A percentile compares a stretch with the other conserved stretches of the same genome.
phyloP scores from a whole-genome alignment of 768 basidiomycete species.

The Phylloporus sp. region DNA sequence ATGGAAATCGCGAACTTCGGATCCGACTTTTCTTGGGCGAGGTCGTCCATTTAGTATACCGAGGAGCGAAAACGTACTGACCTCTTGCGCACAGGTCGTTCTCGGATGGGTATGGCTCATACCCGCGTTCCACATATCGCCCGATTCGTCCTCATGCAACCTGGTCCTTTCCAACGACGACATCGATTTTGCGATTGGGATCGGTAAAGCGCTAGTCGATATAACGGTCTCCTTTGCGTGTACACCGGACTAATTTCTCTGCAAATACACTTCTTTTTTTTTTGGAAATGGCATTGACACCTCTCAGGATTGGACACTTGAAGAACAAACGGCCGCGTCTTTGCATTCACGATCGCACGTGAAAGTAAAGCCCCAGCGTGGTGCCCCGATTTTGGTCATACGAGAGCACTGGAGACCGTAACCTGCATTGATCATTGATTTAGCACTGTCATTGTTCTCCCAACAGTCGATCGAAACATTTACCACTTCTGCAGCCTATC shows the following conservation, averaged over 20 bases:
- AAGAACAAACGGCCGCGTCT: too few species aligned
- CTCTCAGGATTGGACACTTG: too few species aligned
- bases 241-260: not conserved
- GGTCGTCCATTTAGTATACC: slow-evolving; percentile 33
- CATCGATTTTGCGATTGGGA: slow-evolving; percentile 72
- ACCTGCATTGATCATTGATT: too few species aligned
- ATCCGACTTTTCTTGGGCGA: slow-evolving; percentile 70
- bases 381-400: too few species aligned
- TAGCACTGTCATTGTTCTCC: too few species aligned
- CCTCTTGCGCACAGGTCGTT: slow-evolving; percentile 44
- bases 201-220: slow-evolving; percentile 63
- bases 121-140: slow-evolving; percentile 74
- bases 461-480: too few species aligned
- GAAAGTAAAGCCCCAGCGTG: too few species aligned
- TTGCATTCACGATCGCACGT: too few species aligned
- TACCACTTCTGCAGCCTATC: too few species aligned
- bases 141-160: slow-evolving; percentile 34
- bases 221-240: slow-evolving; percentile 53
- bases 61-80: not conserved
- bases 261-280: not conserved
- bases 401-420: too few species aligned
- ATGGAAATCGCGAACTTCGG: slow-evolving; percentile 63
- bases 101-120: slow-evolving; percentile 88
- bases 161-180: slow-evolving; percentile 55
- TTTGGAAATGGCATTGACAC: not conserved